phyloP scores from a whole-genome alignment of 495 filamentous ascomycete species.

The Talaromyces liani region DNA sequence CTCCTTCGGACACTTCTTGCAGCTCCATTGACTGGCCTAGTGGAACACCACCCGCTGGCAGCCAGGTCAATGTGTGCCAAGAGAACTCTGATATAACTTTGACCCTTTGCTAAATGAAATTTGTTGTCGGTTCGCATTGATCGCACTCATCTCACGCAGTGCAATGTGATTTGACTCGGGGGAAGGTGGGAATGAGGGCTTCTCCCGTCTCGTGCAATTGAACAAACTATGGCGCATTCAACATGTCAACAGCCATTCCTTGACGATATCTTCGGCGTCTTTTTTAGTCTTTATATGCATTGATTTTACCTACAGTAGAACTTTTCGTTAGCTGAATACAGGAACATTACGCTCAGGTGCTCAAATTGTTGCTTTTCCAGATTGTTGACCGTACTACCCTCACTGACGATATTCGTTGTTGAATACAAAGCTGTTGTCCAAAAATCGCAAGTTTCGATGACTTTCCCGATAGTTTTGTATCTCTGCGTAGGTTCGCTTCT shows the following conservation, averaged over 20 bases:
- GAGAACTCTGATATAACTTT: constrained; percentile 24
- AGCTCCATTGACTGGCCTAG: constrained; percentile 41
- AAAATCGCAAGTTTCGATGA: no score
- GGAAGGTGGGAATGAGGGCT: not conserved
- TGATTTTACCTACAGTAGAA: not conserved
- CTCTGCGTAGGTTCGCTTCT: not conserved
- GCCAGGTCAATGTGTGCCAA: constrained; percentile 42
- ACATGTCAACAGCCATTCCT: not conserved
- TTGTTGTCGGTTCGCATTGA: not conserved
- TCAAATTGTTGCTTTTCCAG: not conserved
- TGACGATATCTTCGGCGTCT: not conserved
- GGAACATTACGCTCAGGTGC: not conserved
- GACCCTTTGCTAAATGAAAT: constrained; percentile 17
- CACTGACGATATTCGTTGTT: not conserved
- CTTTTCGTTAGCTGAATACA: not conserved
- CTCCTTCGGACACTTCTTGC: constrained; percentile 32
- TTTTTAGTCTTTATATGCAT: not conserved
- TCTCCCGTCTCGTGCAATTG: not conserved
- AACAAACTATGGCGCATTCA: not conserved
- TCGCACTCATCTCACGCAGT: not conserved
- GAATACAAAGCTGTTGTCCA: not conserved
- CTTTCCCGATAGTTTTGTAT: no score
- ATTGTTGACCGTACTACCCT: not conserved
- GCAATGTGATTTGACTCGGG: not conserved
- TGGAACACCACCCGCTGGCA: constrained; percentile 41